A percentile compares a stretch with the other conserved stretches of the same genome.
Evolutionary conservation across 495 filamentous ascomycete genomes (phyloP).

Genomic region (Clavariopsis aquatica): DNA sequence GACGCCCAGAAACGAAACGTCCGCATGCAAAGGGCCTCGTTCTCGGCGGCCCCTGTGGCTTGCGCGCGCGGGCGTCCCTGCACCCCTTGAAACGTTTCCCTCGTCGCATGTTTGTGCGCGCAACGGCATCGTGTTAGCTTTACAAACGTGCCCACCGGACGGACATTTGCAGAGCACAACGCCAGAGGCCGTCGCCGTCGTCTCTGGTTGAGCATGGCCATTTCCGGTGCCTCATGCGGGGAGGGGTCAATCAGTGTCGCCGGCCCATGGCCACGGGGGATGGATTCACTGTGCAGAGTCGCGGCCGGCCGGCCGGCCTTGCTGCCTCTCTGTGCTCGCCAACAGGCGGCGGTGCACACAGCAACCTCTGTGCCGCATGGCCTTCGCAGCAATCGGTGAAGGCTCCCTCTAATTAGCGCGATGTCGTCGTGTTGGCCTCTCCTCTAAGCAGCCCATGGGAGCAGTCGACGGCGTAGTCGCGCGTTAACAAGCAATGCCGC

Average conservation of each 20-base stretch:
- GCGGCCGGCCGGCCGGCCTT: background rate
- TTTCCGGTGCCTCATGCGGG: constrained; percentile 6
- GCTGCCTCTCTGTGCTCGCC: background rate
- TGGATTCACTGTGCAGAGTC: too few relatives aligned
- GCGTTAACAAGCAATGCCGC: background rate
- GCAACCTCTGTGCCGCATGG: background rate
- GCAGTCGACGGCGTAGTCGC: background rate
- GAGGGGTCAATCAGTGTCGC: background rate
- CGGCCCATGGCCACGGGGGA: background rate
- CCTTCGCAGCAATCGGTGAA: background rate
- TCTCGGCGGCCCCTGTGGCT: constrained; percentile 11
- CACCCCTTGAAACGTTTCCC: constrained; percentile 27
- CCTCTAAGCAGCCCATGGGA: too few relatives aligned
- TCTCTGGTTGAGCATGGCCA: background rate
- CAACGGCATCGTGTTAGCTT: background rate
- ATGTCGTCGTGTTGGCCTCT: too few relatives aligned
- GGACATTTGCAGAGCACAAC: constrained; percentile 1
- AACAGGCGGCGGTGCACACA: too few relatives aligned
- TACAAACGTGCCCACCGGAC: background rate
- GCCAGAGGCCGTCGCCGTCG: background rate
- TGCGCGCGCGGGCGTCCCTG: background rate
- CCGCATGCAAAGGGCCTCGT: constrained; percentile 3
- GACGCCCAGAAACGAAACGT: background rate
- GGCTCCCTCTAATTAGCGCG: background rate
- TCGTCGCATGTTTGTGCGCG: constrained; percentile 5